phyloP scores from a whole-genome alignment of 192 early-diverging fungal genomes.

The Phycomyces blakesleeanus region DNA sequence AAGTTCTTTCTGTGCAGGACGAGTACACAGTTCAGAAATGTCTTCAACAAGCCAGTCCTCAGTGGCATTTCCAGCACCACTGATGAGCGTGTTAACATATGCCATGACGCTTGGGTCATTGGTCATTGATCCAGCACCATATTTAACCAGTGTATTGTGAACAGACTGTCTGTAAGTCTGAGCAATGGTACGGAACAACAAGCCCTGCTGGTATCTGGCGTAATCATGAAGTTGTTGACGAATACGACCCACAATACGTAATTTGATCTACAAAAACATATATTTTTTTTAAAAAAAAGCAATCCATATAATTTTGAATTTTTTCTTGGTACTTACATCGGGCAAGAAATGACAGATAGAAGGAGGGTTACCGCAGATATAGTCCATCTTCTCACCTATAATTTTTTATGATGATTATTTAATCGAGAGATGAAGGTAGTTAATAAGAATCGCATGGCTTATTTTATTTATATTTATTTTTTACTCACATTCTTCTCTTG shows the following conservation, averaged over 20 bases:
- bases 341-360: slow-evolving; percentile 52
- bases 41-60: slow-evolving; percentile 24
- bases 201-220: slow-evolving; percentile 20
- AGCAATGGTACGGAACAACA: slow-evolving; percentile 15
- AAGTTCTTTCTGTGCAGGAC: slow-evolving; percentile 9
- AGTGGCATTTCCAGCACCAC: slow-evolving; percentile 6
- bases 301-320: too few relatives aligned
- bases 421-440: too few relatives aligned
- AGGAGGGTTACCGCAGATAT: slow-evolving; percentile 58
- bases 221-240: slow-evolving; percentile 22
- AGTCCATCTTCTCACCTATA: slow-evolving; percentile 45
- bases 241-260: slow-evolving; percentile 26
- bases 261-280: slow-evolving; percentile 4
- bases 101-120: slow-evolving; percentile 19
- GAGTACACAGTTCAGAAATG: slow-evolving; percentile 22
- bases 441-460: not conserved
- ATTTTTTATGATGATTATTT: too few relatives aligned
- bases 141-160: slow-evolving; percentile 11
- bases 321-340: slow-evolving; percentile 5
- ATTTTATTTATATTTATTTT: not conserved
- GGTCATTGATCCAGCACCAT: slow-evolving; percentile 26
- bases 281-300: not conserved
- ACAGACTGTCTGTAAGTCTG: slow-evolving; percentile 15
- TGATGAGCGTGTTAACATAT: slow-evolving; percentile 20
- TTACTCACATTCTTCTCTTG: slow-evolving; percentile 44